Evolutionary conservation across 306 rosid species (phyloP).

Genomic region (Cucumis cinereus): DNA sequence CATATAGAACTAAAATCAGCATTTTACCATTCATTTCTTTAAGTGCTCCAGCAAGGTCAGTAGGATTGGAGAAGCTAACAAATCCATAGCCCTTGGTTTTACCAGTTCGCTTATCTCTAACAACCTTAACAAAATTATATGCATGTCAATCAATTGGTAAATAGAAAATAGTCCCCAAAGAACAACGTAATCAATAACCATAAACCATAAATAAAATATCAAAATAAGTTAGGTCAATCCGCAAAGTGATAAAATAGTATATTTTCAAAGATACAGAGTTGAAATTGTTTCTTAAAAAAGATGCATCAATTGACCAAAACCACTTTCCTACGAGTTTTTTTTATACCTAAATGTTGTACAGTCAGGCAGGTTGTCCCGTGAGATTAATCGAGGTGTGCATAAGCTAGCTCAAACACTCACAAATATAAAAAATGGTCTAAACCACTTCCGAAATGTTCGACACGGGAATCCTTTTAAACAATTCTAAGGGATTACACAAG

Average conservation of each 20-base stretch:
- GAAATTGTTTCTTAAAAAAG: not conserved
- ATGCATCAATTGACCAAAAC: not conserved
- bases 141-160: not conserved
- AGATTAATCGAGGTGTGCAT: too few relatives aligned
- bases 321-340: not conserved
- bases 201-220: not conserved
- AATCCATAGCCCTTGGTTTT: conserved; percentile 98
- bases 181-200: not conserved
- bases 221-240: not conserved
- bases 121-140: conserved; percentile 38
- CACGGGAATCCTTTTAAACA: not conserved
- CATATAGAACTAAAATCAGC: not conserved
- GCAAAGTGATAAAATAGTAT: not conserved
- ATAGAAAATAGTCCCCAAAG: not conserved
- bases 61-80: conserved; percentile 81
- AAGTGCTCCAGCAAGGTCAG: conserved; percentile 79
- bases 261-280: not conserved
- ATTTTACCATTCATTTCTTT: conserved; percentile 89
- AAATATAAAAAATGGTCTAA: not conserved
- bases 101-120: conserved; percentile 91
- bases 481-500: conserved; percentile 8
- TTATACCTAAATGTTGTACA: too few relatives aligned
- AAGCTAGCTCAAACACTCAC: too few relatives aligned
- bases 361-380: too few relatives aligned
- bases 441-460: not conserved